Base-by-base conservation (phyloP, 371 early-diverging fungal species). In the Circinella minor region DNA sequence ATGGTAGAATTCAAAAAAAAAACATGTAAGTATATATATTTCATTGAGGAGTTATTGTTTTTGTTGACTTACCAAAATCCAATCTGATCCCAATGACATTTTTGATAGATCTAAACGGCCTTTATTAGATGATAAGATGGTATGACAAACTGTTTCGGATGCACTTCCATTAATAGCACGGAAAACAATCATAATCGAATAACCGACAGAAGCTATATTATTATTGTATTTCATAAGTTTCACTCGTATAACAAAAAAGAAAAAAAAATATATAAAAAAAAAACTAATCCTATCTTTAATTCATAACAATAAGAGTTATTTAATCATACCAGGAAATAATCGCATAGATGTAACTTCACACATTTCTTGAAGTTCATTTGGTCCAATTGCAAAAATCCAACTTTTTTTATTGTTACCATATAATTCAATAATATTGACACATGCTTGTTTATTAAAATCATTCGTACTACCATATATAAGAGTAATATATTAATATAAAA, bases 261-360 rank as follows among this genome's bases (percentile, higher is more conserved):
- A n/a, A 39, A 9, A 39, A 9, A 39, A 39, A 39, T 39, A 9
- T 4, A 39, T 39, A 39, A 39, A 4, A 9, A 39, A 43, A 43
- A 43, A 43, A 43, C 6, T 1, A 11, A 43, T 43, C 51, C 51
- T 17, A 51, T 17, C 15, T n/a, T 5, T 51, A 0, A 51, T 43
- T 6, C 47, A 47, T 11, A 47, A 15, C 47, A 47, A 9, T 15
- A 11, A 47, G 47, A 9, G 47, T 47, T 11, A 15, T 11, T 11
- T 5, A 5, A 51, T 34, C 14, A 27, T 57, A 57, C 57, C 36
- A 5, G 57, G 57, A 18, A 57, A 5, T n/a, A 57, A 14, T 34
- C 57, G 57, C 57, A 57, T 18, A 5, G 57, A 57, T 34, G 36
- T 57, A 7, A 57, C n/a, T 57, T 57, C 57, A 14, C 57, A 57